Evolutionary conservation across 2,329 filamentous ascomycete genomes (phyloP).

Genomic region (Stagonosporopsis chrysanthemi): DNA sequence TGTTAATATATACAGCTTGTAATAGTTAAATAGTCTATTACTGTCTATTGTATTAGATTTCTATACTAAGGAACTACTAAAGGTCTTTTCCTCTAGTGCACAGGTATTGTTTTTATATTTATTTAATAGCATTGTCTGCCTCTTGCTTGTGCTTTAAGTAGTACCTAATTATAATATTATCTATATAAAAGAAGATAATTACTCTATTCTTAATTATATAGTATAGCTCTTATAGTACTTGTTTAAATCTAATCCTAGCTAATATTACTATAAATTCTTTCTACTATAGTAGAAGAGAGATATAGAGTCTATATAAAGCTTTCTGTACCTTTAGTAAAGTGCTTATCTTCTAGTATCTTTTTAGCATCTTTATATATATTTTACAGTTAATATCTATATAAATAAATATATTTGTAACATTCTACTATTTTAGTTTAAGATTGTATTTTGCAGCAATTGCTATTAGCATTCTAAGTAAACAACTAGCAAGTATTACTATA

Average conservation of each 20-base stretch:
- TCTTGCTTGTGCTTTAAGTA: not conserved
- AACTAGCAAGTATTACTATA: slow-evolving; percentile 9
- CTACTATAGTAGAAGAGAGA: slow-evolving; percentile 11
- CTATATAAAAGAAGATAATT: no score
- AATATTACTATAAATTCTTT: slow-evolving; percentile 7
- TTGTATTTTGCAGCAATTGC: not conserved
- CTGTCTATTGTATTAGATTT: not conserved
- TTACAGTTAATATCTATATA: slow-evolving; percentile 6
- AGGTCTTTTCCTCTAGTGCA: slow-evolving; percentile 7
- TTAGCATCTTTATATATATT: slow-evolving; percentile 13
- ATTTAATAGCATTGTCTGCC: not conserved
- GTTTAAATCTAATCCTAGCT: not conserved
- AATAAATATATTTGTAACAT: slow-evolving; percentile 13
- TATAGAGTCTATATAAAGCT: slow-evolving; percentile 9
- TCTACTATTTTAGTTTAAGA: slow-evolving; percentile 6
- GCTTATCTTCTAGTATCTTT: not conserved
- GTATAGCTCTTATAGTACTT: slow-evolving; percentile 15
- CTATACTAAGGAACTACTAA: slow-evolving; percentile 16
- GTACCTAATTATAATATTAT: slow-evolving; percentile 19
- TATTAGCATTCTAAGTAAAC: slow-evolving; percentile 1
- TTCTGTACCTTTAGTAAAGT: slow-evolving; percentile 8
- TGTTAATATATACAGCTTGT: not conserved
- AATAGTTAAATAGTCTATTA: not conserved
- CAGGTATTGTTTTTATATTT: slow-evolving; percentile 5
- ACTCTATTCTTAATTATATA: slow-evolving; percentile 15